phyloP scores from a whole-genome alignment of 192 early-diverging fungal species.

The Coemansia sp. region DNA sequence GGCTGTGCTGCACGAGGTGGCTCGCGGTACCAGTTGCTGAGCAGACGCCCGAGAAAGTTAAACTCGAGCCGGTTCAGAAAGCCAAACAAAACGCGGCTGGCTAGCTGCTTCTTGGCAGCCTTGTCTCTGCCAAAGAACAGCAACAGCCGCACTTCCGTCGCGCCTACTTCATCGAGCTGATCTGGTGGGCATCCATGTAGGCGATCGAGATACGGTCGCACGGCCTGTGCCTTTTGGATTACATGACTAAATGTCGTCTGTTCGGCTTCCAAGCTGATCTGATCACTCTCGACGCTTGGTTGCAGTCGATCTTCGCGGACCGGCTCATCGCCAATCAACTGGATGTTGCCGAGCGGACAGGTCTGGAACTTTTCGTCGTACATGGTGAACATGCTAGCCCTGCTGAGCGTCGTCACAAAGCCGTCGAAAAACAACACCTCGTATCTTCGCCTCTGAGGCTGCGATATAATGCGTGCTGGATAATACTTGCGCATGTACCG shows the following conservation, averaged over 20 bases:
- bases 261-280: conserved; percentile 18
- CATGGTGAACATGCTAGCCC: conserved; percentile 31
- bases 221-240: conserved; percentile 11
- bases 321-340: conserved; percentile 37
- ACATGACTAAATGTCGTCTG: conserved; percentile 10
- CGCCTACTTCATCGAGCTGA: conserved; percentile 3
- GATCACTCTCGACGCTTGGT: not conserved
- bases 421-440: conserved; percentile 41
- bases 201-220: conserved; percentile 19
- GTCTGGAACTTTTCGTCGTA: conserved; percentile 41
- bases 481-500: conserved; percentile 38
- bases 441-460: conserved; percentile 12
- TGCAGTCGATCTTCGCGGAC: no score
- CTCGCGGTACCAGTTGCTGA: conserved; percentile 29
- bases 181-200: conserved; percentile 31
- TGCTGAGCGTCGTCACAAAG: conserved; percentile 1
- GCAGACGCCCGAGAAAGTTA: conserved; percentile 41
- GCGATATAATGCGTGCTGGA: conserved; percentile 26
- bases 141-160: conserved; percentile 23
- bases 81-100: conserved; percentile 22
- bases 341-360: conserved; percentile 28
- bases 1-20: conserved; percentile 24
- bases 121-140: conserved; percentile 29
- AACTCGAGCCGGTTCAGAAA: conserved; percentile 41
- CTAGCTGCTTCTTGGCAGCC: conserved; percentile 17